Conservation (phyloP, 2,329 filamentous ascomycete species). For the Purpureocillium takamizusanense region DNA sequence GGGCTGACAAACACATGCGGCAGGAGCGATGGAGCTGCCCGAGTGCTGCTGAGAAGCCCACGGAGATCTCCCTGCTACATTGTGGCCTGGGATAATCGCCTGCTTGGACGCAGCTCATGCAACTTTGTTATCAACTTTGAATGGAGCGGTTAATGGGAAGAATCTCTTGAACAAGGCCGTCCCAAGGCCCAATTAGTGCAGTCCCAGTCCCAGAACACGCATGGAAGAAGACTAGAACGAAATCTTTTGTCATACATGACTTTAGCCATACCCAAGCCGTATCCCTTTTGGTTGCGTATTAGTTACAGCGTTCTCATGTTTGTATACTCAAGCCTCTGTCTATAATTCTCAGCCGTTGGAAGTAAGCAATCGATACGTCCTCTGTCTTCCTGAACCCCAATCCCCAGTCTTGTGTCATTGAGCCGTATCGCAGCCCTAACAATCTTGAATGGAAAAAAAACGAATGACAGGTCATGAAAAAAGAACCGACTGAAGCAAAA, state of each 20-base stretch:
- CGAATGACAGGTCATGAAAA: not conserved
- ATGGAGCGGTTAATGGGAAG: too few relatives aligned
- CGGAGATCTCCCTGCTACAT: too few relatives aligned
- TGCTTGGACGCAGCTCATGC: too few relatives aligned
- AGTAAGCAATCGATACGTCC: constrained; percentile 17
- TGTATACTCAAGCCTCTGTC: constrained; percentile 14
- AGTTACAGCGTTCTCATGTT: constrained; percentile 23
- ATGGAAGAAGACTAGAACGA: constrained; percentile 9
- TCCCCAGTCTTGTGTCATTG: not conserved
- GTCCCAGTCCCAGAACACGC: constrained; percentile 7
- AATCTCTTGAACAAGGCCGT: not conserved
- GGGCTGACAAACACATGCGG: too few relatives aligned
- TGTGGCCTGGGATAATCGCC: too few relatives aligned
- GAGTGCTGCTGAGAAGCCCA: too few relatives aligned
- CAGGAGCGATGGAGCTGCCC: too few relatives aligned
- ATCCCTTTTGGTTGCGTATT: constrained; percentile 25
- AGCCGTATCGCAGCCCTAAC: too few relatives aligned
- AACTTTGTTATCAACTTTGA: too few relatives aligned
- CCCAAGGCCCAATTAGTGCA: constrained; percentile 1
- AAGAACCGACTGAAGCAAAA: not conserved
- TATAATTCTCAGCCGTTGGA: constrained; percentile 26
- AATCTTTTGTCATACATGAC: constrained; percentile 24
- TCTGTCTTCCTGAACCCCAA: constrained; percentile 6
- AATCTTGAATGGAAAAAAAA: too few relatives aligned
- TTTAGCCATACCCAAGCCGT: constrained; percentile 22